Evolutionary conservation across 2,329 filamentous ascomycete species (phyloP).

Genomic region (Zasmidium angulare): DNA sequence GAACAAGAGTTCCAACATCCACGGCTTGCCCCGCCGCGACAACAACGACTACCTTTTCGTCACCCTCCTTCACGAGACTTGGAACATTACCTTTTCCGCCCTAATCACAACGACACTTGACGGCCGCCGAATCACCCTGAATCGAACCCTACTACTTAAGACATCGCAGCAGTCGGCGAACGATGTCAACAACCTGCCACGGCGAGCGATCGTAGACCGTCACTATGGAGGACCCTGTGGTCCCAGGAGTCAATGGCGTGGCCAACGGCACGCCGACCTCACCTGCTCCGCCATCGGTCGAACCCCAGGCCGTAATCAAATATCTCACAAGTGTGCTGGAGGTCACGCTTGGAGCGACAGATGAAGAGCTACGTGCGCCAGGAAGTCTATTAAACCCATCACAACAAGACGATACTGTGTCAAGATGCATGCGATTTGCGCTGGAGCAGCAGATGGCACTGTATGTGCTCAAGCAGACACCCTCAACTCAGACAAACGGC

Average conservation of each 20-base stretch:
- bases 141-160: background rate
- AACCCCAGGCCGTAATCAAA: constrained; percentile 49
- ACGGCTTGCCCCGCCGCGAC: no score
- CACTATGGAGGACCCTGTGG: constrained; percentile 40
- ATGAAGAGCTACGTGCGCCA: constrained; percentile 73
- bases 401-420: constrained; percentile 74
- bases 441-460: constrained; percentile 82
- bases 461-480: constrained; percentile 83
- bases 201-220: constrained; percentile 5
- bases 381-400: constrained; percentile 79
- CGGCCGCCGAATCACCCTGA: constrained; percentile 1
- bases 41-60: background rate
- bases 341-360: constrained; percentile 52
- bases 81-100: background rate
- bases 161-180: background rate
- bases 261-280: constrained; percentile 31
- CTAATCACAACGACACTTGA: background rate
- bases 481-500: constrained; percentile 52
- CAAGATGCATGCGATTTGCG: constrained; percentile 85
- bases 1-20: no score
- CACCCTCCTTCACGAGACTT: background rate
- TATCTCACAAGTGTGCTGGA: constrained; percentile 50
- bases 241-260: constrained; percentile 36
- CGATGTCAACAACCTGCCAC: constrained; percentile 12
- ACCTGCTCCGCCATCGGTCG: constrained; percentile 37